Base-by-base conservation (phyloP, 805 yeast species). In the Yamadazyma ubonensis region DNA sequence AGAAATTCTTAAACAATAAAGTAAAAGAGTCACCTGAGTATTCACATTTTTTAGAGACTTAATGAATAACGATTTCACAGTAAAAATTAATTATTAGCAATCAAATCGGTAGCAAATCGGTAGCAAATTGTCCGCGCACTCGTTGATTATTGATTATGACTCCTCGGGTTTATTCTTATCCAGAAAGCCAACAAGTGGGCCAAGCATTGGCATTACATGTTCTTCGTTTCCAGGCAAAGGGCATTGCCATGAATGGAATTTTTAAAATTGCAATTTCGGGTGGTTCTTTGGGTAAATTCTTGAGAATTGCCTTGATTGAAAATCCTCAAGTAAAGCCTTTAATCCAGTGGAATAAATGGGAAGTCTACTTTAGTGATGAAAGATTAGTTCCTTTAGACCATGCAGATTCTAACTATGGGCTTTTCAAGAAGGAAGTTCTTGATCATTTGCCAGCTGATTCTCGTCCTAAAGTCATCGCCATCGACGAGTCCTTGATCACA, bases 21-120 rank as follows among this genome's bases (percentile, higher is more conserved):
- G 73, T 93, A 38, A 84, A 83, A 57, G 99, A 93, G 54, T 78
- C 84, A 44, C 96, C 97, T 2, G 99, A 93, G 55, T 93, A 89
- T 61, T 76, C 96, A 8, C 91, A 85, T 50, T 72, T 50, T n/a
- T 79, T 85, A 18, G 95, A 86, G 18, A 20, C 16, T 21, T 33
- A 25, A 22, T 32, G 27, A 23, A 33, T 33, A 25, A 22, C n/a
- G n/a, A n/a, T n/a, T n/a, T n/a, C n/a, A n/a, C n/a, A n/a, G n/a
- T n/a, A n/a, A n/a, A n/a, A n/a, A n/a, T n/a, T n/a, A n/a, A n/a
- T n/a, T n/a, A n/a, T n/a, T n/a, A n/a, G n/a, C n/a, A n/a, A n/a
- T n/a, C n/a, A n/a, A n/a, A n/a, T n/a, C 25, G 10, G 25, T 22
- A 22, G 25, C 25, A 22, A 8, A 10, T 7, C 25, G 25, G 10